Evolutionary conservation across 805 yeast species (phyloP), one percentile per base, ranked within the genome.

Genomic region (Zygotorulaspora chibaensis): DNA sequence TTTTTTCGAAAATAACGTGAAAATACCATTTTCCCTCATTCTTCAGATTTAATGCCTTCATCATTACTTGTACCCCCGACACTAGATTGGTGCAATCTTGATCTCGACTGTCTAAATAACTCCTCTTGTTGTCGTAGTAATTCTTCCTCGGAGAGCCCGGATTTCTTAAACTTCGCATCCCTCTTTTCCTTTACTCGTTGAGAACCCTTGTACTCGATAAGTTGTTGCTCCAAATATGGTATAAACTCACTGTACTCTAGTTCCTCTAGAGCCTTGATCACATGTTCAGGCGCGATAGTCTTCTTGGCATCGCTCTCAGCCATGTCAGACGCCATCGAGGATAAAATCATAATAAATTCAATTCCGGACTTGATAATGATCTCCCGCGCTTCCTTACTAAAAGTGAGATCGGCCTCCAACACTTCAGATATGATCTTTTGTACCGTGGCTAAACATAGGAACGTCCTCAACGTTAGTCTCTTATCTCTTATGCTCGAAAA

Each of bases 231-330:
- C 37, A 93, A 78, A 23, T 87, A 83, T 29, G 84, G 90, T 42
- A 93, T 74, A 64, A 91, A 93, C 48, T 87, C 89, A 25, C 75
- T 76, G 65, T 88, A 93, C 23, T 96, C 99, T 45, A 93, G 73
- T 58, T 86, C 96, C 50, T 79, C 82, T 37, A 93, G 70, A 0
- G 98, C 97, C 59, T 83, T 85, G 52, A 91, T 76, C 31, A 93
- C 97, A 63, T 93, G 99, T 63, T 93, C 99, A 1, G 96, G 84
- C 0, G 96, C 95, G 36, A 93, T 93, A 2, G 99, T 93, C 67
- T 93, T 93, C 66, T 93, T 93, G 43, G 95, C 81, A 63, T 93
- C 99, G 57, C 84, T 85, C 57, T 93, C 98, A 1, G 98, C 98
- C 54, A 93, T 89, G 51, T 93, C 98, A 58, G 91, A 90, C 45